A percentile compares a stretch with the other conserved stretches of the same genome.
phyloP scores from a whole-genome alignment of 495 filamentous ascomycete species.

The Daldinia bambusicola region DNA sequence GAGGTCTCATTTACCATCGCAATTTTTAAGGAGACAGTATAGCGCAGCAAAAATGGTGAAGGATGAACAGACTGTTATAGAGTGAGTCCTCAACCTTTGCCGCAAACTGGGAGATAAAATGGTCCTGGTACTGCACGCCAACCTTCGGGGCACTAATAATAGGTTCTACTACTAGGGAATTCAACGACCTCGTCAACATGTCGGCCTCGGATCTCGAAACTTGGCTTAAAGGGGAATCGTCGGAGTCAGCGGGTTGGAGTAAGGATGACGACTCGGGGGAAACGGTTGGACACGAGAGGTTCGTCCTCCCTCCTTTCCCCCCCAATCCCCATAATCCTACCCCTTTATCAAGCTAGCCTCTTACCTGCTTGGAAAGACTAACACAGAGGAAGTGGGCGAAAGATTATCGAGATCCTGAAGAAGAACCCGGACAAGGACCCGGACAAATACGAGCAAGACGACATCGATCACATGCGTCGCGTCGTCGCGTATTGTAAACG shows the following conservation, averaged over 20 bases:
- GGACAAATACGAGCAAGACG: slow-evolving; percentile 62
- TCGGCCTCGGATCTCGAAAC: slow-evolving; percentile 65
- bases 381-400: slow-evolving; percentile 59
- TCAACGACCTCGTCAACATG: slow-evolving; percentile 78
- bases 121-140: not conserved
- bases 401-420: slow-evolving; percentile 71
- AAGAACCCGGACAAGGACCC: slow-evolving; percentile 68
- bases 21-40: slow-evolving; percentile 8
- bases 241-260: slow-evolving; percentile 65
- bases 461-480: slow-evolving; percentile 72
- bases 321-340: not conserved
- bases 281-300: slow-evolving; percentile 74
- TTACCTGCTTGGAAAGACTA: not conserved
- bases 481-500: slow-evolving; percentile 69
- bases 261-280: slow-evolving; percentile 68
- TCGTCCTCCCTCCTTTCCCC: not conserved
- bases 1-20: not conserved
- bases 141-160: slow-evolving; percentile 1
- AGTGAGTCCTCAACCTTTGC: slow-evolving; percentile 52
- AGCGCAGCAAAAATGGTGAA: slow-evolving; percentile 63
- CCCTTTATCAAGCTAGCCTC: not conserved
- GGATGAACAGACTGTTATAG: slow-evolving; percentile 65
- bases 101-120: not conserved
- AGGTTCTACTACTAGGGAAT: slow-evolving; percentile 59
- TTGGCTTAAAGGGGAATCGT: slow-evolving; percentile 68